A percentile compares a stretch with the other conserved stretches of the same genome.
Conservation (phyloP, 768 basidiomycete genomes). For the Mycena polygramma region DNA sequence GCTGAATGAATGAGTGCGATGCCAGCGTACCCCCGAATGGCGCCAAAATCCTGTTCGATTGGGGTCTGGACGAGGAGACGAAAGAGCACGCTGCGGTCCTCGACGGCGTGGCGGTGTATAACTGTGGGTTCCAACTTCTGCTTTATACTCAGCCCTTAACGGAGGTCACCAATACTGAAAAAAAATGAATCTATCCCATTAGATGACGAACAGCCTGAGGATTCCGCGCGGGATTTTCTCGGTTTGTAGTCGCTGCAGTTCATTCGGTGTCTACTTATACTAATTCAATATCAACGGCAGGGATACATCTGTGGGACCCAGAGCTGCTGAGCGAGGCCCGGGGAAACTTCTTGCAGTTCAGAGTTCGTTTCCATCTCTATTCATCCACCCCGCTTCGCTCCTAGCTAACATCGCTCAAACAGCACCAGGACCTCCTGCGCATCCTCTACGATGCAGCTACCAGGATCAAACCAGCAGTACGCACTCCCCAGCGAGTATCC, state of each 20-base stretch:
- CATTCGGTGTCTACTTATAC: neutral
- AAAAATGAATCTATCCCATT: neutral
- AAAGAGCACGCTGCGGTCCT: neutral
- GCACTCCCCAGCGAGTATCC: neutral
- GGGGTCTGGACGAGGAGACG: slow-evolving; percentile 15
- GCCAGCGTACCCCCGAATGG: slow-evolving; percentile 28
- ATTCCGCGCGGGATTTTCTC: slow-evolving; percentile 1
- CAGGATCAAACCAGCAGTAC: neutral
- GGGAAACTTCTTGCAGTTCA: slow-evolving; percentile 6
- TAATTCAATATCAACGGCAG: neutral
- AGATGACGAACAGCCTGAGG: neutral
- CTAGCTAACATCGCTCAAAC: neutral
- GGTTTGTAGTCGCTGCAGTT: neutral
- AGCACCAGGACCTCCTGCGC: slow-evolving; percentile 20
- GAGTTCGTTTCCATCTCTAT: neutral
- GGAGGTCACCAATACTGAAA: neutral
- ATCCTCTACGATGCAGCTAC: slow-evolving; percentile 18
- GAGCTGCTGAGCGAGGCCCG: slow-evolving; percentile 25
- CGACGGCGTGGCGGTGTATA: slow-evolving; percentile 5
- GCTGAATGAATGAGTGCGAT: neutral
- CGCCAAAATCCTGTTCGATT: slow-evolving; percentile 23
- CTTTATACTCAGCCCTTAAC: too few species aligned
- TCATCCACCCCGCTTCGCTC: neutral
- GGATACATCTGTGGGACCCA: neutral
- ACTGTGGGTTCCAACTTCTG: neutral